Evolutionary conservation across 2,329 filamentous ascomycete species (phyloP).

Genomic region (Neurospora sp.): DNA sequence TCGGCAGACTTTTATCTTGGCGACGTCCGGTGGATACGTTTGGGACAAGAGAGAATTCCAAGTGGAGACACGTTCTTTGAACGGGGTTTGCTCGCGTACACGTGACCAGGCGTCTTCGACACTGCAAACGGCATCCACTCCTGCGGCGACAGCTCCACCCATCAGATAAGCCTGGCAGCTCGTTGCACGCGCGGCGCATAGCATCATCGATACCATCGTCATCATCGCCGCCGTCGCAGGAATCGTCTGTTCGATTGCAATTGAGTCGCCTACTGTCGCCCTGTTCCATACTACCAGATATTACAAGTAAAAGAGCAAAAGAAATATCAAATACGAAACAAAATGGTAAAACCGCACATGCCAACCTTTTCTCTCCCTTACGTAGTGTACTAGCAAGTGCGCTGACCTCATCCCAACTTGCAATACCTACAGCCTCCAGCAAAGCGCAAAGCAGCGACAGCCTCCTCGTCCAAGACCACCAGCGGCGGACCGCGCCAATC

Average conservation of each 20-base stretch:
- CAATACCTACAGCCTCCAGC: slow-evolving; percentile 37
- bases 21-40: background rate
- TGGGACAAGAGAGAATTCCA: background rate
- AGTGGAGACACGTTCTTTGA: background rate
- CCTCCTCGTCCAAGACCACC: slow-evolving; percentile 9
- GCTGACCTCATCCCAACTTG: background rate
- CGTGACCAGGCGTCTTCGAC: background rate
- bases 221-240: background rate
- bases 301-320: too few relatives aligned
- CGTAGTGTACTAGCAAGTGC: slow-evolving; percentile 29
- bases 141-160: background rate
- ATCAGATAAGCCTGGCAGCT: background rate
- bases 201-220: background rate
- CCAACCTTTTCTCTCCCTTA: background rate
- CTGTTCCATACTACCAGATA: background rate
- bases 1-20: background rate
- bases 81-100: background rate
- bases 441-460: slow-evolving; percentile 32
- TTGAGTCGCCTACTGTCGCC: background rate
- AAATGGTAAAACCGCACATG: background rate
- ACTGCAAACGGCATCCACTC: background rate
- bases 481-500: slow-evolving; percentile 49
- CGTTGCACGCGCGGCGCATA: background rate
- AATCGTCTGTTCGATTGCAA: background rate
- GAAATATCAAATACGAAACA: background rate